Evolutionary conservation across 495 filamentous ascomycete genomes (phyloP), one percentile per base, ranked within the genome.

Genomic region (Hypoxylon fuscum): DNA sequence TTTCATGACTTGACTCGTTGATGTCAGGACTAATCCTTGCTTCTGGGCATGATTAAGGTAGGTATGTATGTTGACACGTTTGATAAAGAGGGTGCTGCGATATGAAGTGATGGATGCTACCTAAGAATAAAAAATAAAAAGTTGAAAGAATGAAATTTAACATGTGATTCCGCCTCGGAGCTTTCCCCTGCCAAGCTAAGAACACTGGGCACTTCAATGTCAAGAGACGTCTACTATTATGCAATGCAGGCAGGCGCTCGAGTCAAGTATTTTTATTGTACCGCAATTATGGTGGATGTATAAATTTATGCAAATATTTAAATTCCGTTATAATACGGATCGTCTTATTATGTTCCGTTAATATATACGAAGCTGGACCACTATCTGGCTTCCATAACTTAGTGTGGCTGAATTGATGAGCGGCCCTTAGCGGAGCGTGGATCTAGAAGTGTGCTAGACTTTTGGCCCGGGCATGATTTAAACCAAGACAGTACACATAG

Each of bases 141-240:
- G 45, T 12, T n/a, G n/a, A n/a, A n/a, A n/a, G n/a, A n/a, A n/a
- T n/a, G n/a, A 58, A 54, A 58, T 67, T 67, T 46, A 8, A 25
- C 64, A 67, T 67, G 64, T 67, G 64, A 67, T 58, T 32, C 29
- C 35, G 41, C 47, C 53, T 67, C 58, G 64, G 58, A 46, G 51
- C 9, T 31, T 42, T 47, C 53, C 53, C 57, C 64, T 62, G 64
- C 64, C 64, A 67, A 67, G 64, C 52, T 57, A 49, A 55, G 41
- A 52, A 46, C 32, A 27, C 25, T n/a, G 54, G 41, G 31, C 48
- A 43, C 35, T 40, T 5, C 21, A 41, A 66, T 51, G 37, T 50
- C 27, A 50, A 56, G 45, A 66, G 51, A 60, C 44, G 47, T 57
- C 32, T 22, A n/a, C n/a, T n/a, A n/a, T n/a, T n/a, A 66, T 56